A percentile compares a stretch with the other conserved stretches of the same genome.
These are phyloP conservation scores for Talaromyces borbonicus DNA, from an alignment of 495 filamentous ascomycete species.

Conservation along the genomic window DNA sequence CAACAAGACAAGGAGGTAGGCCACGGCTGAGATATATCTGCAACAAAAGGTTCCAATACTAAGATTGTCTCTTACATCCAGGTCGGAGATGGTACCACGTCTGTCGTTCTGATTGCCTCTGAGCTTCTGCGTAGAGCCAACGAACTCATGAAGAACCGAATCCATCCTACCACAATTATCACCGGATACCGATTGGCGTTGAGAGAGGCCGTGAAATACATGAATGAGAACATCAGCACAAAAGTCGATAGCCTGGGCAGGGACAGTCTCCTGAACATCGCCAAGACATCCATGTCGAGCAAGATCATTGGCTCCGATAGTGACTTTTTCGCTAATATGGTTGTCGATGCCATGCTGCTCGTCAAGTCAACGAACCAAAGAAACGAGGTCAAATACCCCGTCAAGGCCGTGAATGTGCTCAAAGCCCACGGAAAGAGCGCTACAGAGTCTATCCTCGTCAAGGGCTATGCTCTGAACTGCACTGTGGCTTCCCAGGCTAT, in stretches of 20 bases:
- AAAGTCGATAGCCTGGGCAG: constrained; percentile 86
- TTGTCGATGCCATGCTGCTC: constrained; percentile 90
- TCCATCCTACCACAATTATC: constrained; percentile 99
- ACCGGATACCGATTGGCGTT: constrained; percentile 94
- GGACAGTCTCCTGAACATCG: constrained; percentile 87
- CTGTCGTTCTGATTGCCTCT: constrained; percentile 92
- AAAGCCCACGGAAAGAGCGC: constrained; percentile 96
- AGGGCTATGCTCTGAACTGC: constrained; percentile 97
- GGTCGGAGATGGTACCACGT: constrained; percentile 96
- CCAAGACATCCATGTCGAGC: constrained; percentile 97
- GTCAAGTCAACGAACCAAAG: constrained; percentile 89
- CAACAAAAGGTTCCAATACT: constrained; percentile 12
- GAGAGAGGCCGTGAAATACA: constrained; percentile 94
- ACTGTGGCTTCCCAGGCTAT: constrained; percentile 98
- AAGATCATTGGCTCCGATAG: constrained; percentile 96
- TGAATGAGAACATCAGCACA: constrained; percentile 94
- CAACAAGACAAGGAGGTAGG: constrained; percentile 93
- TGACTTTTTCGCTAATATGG: constrained; percentile 95
- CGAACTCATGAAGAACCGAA: constrained; percentile 98
- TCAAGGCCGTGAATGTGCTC: constrained; percentile 97
- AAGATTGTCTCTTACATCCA: constrained; percentile 11
- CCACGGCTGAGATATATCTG: background rate
- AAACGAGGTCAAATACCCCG: constrained; percentile 89
- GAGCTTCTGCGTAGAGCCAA: constrained; percentile 91
- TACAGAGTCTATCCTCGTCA: constrained; percentile 81